phyloP scores from a whole-genome alignment of 2,329 filamentous ascomycete species.

The Albifimbria verrucaria region DNA sequence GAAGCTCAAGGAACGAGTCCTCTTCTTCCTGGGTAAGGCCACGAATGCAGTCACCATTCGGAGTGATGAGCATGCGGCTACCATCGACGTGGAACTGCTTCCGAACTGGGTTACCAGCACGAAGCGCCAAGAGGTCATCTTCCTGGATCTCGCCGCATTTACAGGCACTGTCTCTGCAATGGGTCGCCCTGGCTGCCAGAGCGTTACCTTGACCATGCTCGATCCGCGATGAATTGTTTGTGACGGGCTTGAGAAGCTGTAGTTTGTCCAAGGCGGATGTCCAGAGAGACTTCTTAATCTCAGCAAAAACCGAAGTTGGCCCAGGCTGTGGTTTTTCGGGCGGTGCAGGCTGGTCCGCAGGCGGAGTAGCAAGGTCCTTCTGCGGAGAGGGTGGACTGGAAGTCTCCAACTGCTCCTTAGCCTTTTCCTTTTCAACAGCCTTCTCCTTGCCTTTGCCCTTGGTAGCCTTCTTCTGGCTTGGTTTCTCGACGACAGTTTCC shows the following conservation, averaged over 20 bases:
- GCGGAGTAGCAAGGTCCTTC: conserved; percentile 12
- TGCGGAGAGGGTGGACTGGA: conserved; percentile 10
- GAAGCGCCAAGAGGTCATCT: conserved; percentile 52
- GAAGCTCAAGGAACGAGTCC: conserved; percentile 65
- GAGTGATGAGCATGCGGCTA: conserved; percentile 68
- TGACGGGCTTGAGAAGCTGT: conserved; percentile 33
- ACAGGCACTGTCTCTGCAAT: conserved; percentile 34
- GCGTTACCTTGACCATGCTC: conserved; percentile 18
- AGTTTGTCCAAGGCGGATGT: conserved; percentile 30
- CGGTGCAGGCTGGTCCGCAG: conserved; percentile 13
- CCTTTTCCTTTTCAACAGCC: conserved; percentile 11
- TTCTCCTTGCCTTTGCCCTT: conserved; percentile 27
- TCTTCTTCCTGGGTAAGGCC: conserved; percentile 68
- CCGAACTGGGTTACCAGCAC: conserved; percentile 55
- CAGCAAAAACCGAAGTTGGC: conserved; percentile 31
- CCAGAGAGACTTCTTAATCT: conserved; percentile 30
- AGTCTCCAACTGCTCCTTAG: conserved; percentile 2
- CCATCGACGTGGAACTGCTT: conserved; percentile 58
- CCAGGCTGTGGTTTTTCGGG: conserved; percentile 27
- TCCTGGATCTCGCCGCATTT: conserved; percentile 38
- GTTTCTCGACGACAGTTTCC: conserved; percentile 22
- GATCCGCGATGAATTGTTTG: conserved; percentile 22
- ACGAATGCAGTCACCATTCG: conserved; percentile 73
- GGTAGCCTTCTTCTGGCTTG: conserved; percentile 24
- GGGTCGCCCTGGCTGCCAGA: conserved; percentile 19